Conservation (phyloP, 306 rosid genomes). For the Spatholobus suberectus region DNA sequence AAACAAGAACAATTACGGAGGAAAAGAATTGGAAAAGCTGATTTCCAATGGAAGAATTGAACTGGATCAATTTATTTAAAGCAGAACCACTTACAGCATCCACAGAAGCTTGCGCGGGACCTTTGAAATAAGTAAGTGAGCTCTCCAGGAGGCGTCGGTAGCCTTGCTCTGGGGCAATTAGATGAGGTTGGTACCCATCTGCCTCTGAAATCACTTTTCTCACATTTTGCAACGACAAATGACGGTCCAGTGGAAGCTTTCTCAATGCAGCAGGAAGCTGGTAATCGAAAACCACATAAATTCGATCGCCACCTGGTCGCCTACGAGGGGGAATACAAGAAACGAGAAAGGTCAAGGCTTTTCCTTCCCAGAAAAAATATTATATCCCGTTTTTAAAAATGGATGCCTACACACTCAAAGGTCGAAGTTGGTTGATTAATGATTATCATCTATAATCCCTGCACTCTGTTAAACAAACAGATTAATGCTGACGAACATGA, state of each 20-base stretch:
- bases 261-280: constrained; percentile 97
- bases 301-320: constrained; percentile 95
- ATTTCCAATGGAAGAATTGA: neutral
- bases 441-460: neutral
- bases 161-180: constrained; percentile 96
- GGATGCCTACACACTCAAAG: neutral
- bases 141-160: constrained; percentile 93
- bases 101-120: constrained; percentile 97
- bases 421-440: neutral
- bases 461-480: neutral
- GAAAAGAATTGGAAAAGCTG: neutral
- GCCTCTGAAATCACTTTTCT: constrained; percentile 93
- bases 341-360: constrained; percentile 18
- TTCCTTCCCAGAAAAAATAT: constrained; percentile 5
- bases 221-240: constrained; percentile 85
- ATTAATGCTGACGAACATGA: neutral
- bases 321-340: constrained; percentile 51
- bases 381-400: neutral
- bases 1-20: constrained; percentile 10
- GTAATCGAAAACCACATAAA: constrained; percentile 83
- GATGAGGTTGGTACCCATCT: constrained; percentile 96
- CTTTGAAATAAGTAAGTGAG: constrained; percentile 81
- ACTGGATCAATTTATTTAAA: constrained; percentile 12
- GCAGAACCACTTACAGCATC: constrained; percentile 78
- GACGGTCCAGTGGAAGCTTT: constrained; percentile 97